A percentile compares a stretch with the other conserved stretches of the same genome.
These are phyloP conservation scores for Exophiala aquamarina DNA, from an alignment of 2,329 filamentous ascomycete genomes.

Conservation along the genomic window DNA sequence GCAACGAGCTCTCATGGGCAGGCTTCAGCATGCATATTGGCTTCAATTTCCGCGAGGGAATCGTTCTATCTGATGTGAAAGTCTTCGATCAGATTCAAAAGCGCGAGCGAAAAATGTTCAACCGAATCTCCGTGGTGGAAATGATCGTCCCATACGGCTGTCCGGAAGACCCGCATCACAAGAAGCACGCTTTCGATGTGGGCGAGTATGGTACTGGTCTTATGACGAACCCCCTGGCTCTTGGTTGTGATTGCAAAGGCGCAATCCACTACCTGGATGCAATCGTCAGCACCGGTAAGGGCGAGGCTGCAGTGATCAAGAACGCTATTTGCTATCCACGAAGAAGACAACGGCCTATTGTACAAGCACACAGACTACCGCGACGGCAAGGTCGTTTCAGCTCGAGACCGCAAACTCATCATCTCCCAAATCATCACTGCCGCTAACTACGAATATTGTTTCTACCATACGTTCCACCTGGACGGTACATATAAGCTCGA, in stretches of 20 bases:
- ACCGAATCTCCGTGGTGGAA: conserved; percentile 81
- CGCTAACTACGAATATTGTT: conserved; percentile 89
- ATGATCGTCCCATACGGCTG: conserved; percentile 80
- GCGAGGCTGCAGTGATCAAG: conserved; percentile 74
- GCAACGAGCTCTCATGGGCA: conserved; percentile 77
- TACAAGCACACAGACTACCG: conserved; percentile 95
- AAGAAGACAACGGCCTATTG: conserved; percentile 84
- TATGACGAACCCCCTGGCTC: conserved; percentile 47
- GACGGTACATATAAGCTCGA: conserved; percentile 89
- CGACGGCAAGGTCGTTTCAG: conserved; percentile 81
- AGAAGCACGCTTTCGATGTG: conserved; percentile 47
- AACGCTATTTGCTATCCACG: conserved; percentile 91
- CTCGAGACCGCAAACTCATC: conserved; percentile 79
- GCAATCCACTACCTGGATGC: conserved; percentile 90
- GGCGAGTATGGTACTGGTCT: conserved; percentile 48
- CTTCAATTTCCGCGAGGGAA: conserved; percentile 90
- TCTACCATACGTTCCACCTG: conserved; percentile 86
- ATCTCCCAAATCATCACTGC: conserved; percentile 91
- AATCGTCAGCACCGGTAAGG: conserved; percentile 62
- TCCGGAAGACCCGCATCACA: conserved; percentile 46
- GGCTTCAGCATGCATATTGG: conserved; percentile 91
- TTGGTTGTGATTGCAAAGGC: conserved; percentile 68
- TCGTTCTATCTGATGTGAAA: conserved; percentile 84
- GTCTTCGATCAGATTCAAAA: conserved; percentile 74
- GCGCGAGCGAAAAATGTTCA: conserved; percentile 74